Percentiles rank a stretch among this genome's conserved stretches.
These are phyloP conservation scores for Botryotinia convoluta DNA, from an alignment of 2,329 filamentous ascomycete species.

Conservation along the genomic window DNA sequence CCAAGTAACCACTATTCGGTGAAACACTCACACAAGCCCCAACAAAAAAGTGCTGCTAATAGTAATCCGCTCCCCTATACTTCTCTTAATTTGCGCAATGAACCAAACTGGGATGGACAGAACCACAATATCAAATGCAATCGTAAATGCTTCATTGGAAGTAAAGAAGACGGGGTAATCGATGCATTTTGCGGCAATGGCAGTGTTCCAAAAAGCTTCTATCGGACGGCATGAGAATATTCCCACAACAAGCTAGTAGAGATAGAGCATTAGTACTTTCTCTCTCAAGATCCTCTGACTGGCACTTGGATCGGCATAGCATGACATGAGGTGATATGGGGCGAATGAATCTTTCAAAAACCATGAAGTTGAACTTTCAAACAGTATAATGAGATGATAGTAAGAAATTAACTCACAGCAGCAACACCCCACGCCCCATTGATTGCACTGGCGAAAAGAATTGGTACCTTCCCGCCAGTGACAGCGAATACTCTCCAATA, in stretches of 20 bases:
- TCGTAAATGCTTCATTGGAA: slow-evolving; percentile 11
- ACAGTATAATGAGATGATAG: neutral
- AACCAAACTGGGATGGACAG: slow-evolving; percentile 13
- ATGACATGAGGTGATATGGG: neutral
- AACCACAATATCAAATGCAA: slow-evolving; percentile 4
- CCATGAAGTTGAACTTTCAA: neutral
- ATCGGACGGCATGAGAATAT: neutral
- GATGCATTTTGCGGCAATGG: neutral
- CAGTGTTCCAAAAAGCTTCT: slow-evolving; percentile 1
- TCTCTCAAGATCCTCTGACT: neutral
- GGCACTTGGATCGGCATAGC: neutral
- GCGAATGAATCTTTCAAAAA: neutral
- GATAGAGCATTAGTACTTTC: neutral
- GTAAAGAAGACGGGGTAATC: slow-evolving; percentile 4
- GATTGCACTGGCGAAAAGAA: neutral
- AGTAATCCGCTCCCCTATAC: neutral
- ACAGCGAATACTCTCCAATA: slow-evolving; percentile 11
- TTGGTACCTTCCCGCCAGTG: neutral
- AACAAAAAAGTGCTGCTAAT: slow-evolving; percentile 5
- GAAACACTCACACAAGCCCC: neutral
- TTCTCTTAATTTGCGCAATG: slow-evolving; percentile 4
- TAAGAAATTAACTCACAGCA: neutral
- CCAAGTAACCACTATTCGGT: neutral
- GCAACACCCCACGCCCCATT: slow-evolving; percentile 11
- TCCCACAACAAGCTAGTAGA: neutral